Conservation (phyloP, 2,329 filamentous ascomycete genomes). For the Didymella pomorum region DNA sequence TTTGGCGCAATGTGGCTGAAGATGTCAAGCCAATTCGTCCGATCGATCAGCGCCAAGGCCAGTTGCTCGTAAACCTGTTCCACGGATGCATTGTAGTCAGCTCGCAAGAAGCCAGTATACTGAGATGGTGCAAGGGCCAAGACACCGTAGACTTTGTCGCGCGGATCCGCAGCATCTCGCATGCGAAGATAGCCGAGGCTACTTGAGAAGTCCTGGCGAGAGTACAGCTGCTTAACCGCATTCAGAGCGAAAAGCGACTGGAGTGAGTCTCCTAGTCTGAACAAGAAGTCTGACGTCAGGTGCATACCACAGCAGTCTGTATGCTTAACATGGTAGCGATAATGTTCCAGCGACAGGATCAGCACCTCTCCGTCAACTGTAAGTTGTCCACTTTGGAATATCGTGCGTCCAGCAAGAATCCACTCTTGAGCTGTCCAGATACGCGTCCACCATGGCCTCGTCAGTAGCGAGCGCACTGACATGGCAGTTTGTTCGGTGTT, state of each 20-base stretch:
- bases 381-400: slow-evolving; percentile 10
- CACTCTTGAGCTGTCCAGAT: slow-evolving; percentile 18
- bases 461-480: slow-evolving; percentile 10
- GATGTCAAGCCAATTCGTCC: slow-evolving; percentile 4
- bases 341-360: slow-evolving; percentile 5
- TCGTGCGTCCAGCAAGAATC: slow-evolving; percentile 7
- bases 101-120: slow-evolving; percentile 7
- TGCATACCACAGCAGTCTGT: slow-evolving; percentile 11
- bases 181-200: slow-evolving; percentile 11
- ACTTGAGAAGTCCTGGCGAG: slow-evolving; percentile 9
- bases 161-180: slow-evolving; percentile 9
- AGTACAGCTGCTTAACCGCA: slow-evolving; percentile 4
- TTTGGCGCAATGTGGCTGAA: slow-evolving; percentile 12
- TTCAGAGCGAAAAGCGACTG: slow-evolving; percentile 9
- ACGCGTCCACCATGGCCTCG: slow-evolving; percentile 13
- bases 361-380: slow-evolving; percentile 6
- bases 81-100: slow-evolving; percentile 3
- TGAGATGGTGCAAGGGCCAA: slow-evolving; percentile 5
- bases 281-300: slow-evolving; percentile 13
- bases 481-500: slow-evolving; percentile 8
- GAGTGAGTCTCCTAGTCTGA: slow-evolving; percentile 9
- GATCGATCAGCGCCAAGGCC: slow-evolving; percentile 7
- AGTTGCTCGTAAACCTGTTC: slow-evolving; percentile 13
- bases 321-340: slow-evolving; percentile 4
- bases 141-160: slow-evolving; percentile 13